Percentiles rank a stretch among this genome's conserved stretches.
Conservation (phyloP, 202 grass and related monocot genomes). For the Bolboschoenoplectus hybrid region DNA sequence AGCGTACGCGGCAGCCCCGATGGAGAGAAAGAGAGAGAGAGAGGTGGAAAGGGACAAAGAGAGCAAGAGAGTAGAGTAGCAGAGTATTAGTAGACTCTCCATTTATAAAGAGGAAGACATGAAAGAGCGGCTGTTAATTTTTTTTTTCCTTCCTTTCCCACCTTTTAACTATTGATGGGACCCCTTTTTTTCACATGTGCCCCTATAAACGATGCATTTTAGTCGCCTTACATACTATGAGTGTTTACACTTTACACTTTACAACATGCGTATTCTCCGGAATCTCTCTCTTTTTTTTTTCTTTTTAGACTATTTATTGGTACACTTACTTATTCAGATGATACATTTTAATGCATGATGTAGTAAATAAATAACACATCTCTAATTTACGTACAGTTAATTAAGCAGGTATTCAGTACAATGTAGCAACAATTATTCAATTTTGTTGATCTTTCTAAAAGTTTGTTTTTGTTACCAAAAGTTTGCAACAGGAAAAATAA, state of each 20-base stretch:
- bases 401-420: background rate
- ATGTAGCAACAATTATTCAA: background rate
- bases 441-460: background rate
- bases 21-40: conserved; percentile 36
- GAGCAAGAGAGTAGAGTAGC: conserved; percentile 25
- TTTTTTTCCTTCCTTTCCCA: conserved; percentile 23
- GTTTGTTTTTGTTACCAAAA: background rate
- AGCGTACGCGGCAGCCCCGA: conserved; percentile 38
- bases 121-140: conserved; percentile 31
- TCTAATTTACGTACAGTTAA: background rate
- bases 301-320: background rate
- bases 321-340: background rate
- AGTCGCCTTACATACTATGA: background rate
- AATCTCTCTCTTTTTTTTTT: background rate
- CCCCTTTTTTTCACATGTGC: conserved; percentile 26
- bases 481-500: background rate
- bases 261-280: conserved; percentile 20
- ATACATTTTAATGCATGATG: no score
- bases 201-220: conserved; percentile 23
- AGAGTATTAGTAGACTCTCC: conserved; percentile 26
- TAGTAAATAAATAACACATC: background rate
- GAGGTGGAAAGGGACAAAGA: conserved; percentile 25
- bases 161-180: conserved; percentile 28
- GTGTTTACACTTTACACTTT: conserved; percentile 34
- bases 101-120: conserved; percentile 54